A percentile compares a stretch with the other conserved stretches of the same genome.
Conservation (phyloP, 805 yeast species). For the Zygosaccharomyces pseudorouxii region DNA sequence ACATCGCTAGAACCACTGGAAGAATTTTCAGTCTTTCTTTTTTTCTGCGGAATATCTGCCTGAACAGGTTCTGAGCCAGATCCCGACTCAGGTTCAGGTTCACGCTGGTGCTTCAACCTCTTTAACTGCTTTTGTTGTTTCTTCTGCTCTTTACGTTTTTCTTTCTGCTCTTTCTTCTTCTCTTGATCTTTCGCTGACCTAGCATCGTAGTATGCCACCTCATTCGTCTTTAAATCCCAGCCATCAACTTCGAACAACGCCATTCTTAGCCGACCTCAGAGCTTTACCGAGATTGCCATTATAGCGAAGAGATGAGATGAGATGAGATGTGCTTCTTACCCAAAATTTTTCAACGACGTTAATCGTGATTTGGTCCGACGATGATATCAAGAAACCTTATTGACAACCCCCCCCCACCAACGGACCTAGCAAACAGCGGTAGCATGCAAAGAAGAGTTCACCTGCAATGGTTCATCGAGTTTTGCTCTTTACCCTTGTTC, state of each 20-base stretch:
- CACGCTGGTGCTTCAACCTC: constrained; percentile 26
- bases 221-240: constrained; percentile 61
- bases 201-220: constrained; percentile 46
- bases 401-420: no score
- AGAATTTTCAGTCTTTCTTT: constrained; percentile 19
- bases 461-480: neutral
- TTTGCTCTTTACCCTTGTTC: no score
- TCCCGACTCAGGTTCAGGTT: neutral
- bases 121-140: constrained; percentile 30
- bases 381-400: neutral
- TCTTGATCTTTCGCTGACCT: constrained; percentile 28
- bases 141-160: constrained; percentile 21
- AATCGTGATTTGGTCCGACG: neutral
- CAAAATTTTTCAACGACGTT: constrained; percentile 9
- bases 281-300: neutral
- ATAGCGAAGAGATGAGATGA: neutral
- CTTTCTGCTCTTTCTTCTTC: constrained; percentile 24
- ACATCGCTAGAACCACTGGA: constrained; percentile 5
- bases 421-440: no score
- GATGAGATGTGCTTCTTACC: constrained; percentile 8
- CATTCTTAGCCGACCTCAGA: constrained; percentile 38
- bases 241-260: constrained; percentile 76
- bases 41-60: neutral
- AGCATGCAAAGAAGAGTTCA: no score
- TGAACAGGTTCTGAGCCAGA: neutral